Evolutionary conservation across 73 alveolate genomes (phyloP), one percentile per base, ranked within the genome.

Genomic region (Paramecium biaurelia): DNA sequence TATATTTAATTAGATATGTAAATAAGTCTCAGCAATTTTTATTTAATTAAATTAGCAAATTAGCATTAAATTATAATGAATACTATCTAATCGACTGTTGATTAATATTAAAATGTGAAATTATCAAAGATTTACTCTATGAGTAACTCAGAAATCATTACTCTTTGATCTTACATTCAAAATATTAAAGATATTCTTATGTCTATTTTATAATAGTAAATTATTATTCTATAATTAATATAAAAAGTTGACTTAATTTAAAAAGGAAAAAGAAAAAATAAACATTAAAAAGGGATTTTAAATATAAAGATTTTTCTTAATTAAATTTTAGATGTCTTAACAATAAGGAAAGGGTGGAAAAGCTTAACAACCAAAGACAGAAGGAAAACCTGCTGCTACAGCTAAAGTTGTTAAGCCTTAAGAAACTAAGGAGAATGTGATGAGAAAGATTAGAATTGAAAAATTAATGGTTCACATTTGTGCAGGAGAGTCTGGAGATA

Each of bases 401-500:
- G 12, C 43, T 26, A 63, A 63, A 63, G 68, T 53, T 15, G 68
- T 53, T 6, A 53, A 53, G 12, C 68, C 68, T 18, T 18, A 53
- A 53, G 68, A 53, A 53, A 53, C 68, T 2, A 53, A 53, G 30
- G 94, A 90, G 82, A 95, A 95, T 82, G 86, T 70, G 74, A 95
- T 95, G 96, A 93, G 95, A 95, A 93, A 95, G 42, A 89, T 95
- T 28, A 93, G 85, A 37, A 93, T 95, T 43, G 96, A 89, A 47
- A 95, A 95, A 84, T 93, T 95, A 59, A 87, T 92, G 84, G 92
- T 95, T 92, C 94, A 95, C 90, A 93, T 93, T 59, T 87, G 95
- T 56, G 97, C 93, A 32, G 97, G 97, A 45, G 95, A 93, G 47
- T 85, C 97, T 34, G 97, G 97, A 42, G 97, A 95, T 93, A 95